Evolutionary conservation across 2,329 filamentous ascomycete genomes (phyloP).

Genomic region (Metarhizium album): DNA sequence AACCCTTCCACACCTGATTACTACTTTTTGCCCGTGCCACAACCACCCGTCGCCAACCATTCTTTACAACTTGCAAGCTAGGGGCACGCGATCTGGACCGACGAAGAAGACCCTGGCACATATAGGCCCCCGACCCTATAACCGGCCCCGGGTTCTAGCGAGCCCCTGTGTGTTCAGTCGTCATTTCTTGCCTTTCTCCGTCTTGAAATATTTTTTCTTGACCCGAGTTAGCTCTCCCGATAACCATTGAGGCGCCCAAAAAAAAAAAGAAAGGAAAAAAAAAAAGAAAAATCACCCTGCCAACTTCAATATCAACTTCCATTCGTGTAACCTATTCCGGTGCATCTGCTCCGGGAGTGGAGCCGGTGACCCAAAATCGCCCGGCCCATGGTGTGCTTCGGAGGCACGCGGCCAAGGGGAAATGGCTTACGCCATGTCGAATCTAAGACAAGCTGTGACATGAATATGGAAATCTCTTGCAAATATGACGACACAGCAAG

Average conservation of each 20-base stretch:
- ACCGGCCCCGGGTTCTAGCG: too few species aligned
- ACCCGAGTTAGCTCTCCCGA: too few species aligned
- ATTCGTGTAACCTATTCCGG: background rate
- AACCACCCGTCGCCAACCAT: too few species aligned
- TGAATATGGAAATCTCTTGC: background rate
- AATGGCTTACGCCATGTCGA: background rate
- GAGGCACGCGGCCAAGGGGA: background rate
- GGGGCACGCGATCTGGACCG: background rate
- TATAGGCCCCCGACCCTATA: too few species aligned
- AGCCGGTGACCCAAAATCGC: background rate
- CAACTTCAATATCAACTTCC: background rate
- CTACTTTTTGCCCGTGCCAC: background rate
- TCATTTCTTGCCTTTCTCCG: too few species aligned
- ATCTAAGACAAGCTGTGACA: background rate
- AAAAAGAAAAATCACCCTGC: too few species aligned
- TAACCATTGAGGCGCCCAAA: too few species aligned
- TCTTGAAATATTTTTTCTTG: too few species aligned
- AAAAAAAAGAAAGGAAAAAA: too few species aligned
- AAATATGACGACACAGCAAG: too few species aligned
- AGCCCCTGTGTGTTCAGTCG: too few species aligned
- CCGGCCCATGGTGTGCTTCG: background rate
- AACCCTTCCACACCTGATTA: background rate
- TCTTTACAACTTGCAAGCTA: too few species aligned
- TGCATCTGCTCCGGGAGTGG: slow-evolving; percentile 3
- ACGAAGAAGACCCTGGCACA: background rate